These are phyloP conservation scores for Pachyrhizus erosus DNA, from an alignment of 306 rosid genomes.

Conservation along the genomic window DNA sequence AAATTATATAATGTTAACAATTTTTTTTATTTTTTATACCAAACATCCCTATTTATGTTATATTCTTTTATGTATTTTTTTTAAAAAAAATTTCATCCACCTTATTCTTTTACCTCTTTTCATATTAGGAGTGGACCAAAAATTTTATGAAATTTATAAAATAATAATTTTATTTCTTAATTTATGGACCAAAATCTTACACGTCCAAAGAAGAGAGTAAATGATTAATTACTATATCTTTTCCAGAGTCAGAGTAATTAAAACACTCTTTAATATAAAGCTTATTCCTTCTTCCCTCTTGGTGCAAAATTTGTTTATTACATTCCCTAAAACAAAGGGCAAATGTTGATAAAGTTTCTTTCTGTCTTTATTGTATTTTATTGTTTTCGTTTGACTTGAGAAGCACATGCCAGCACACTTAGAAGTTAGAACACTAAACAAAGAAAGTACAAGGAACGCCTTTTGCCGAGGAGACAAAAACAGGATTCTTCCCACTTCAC, in stretches of 20 bases:
- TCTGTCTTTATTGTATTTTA: not conserved
- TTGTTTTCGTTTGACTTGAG: not conserved
- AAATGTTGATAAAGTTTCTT: not conserved
- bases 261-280: not conserved
- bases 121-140: no score
- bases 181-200: not conserved
- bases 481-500: not conserved
- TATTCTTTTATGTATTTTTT: no score
- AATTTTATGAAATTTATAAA: no score
- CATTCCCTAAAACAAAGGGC: not conserved
- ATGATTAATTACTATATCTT: not conserved
- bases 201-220: not conserved
- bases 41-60: no score
- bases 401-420: not conserved
- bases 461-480: not conserved
- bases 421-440: not conserved
- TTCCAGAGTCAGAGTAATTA: not conserved
- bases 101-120: no score
- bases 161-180: not conserved
- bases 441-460: not conserved
- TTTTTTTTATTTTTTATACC: no score
- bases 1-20: no score
- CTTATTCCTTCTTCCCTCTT: not conserved
- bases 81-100: no score
- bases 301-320: not conserved